Base-by-base conservation (phyloP, 441 rosid species). In the Erysimum cheiri region DNA sequence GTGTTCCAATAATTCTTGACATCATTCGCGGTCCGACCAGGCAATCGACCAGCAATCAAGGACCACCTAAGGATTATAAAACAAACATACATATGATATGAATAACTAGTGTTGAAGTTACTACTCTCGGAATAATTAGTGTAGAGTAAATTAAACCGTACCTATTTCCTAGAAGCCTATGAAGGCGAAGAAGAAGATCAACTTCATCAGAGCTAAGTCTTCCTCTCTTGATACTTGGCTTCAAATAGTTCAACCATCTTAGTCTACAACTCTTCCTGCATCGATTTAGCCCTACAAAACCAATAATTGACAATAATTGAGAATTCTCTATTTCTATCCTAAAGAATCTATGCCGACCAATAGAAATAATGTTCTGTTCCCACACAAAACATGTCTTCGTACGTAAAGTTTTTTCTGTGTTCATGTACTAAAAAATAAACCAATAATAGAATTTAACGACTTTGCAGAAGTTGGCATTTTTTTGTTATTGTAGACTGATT, bases 231-330 rank as follows among this genome's bases (percentile, higher is more conserved):
- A 82, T 82, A 48, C 40, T 60, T 39, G 85, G 84, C 46, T 71
- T 80, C 26, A 84, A 64, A 39, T 84, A 84, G 60, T 84, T 82
- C 64, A 84, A 64, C 86, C 88, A 84, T 67, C 88, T 73, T 56
- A 84, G 47, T 75, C 86, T 78, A 50, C 88, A 84, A 76, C 88
- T 82, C 47, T 82, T 84, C 39, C 86, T 65, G 76, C 86, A 82
- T 12, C 88, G 76, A 1, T 80, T 78, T 35, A 84, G 65, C 3
- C 88, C 88, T 84, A 58, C 49, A 62, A 17, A 52, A 28, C 44
- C 67, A 64, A 56, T 13, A 29, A 15, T 48, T 49, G 36, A 19
- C 17, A 22, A 22, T 33, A 57, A 15, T 13, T 63, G 22, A 19
- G 22, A 19, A 19, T 19, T 60, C 35, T 39, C 4, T 14, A 5